Evolutionary conservation across 257 asterid genomes (phyloP), one percentile per base, ranked within the genome.

Genomic region (Capsicum chinense): DNA sequence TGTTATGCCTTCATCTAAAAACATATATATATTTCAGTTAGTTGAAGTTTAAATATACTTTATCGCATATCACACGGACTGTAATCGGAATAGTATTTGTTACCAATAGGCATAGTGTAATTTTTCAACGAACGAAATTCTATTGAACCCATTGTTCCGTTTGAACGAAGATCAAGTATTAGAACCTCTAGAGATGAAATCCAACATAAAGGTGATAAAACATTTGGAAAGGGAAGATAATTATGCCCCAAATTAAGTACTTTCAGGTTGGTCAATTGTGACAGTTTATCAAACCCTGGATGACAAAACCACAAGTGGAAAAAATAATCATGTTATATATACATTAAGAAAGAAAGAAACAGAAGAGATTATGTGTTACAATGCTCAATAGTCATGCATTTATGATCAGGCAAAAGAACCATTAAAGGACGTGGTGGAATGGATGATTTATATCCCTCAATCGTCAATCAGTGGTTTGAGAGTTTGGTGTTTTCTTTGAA

Each of bases 171-270:
- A 59, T 59, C 7, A 59, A 62, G 6, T 62, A 7, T 0, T 62
- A 62, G 17, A 71, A 44, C 79, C 58, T 71, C 58, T 5, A 71
- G 79, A 71, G 79, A 71, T 5, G 79, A 71, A 71, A 71, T 71
- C 58, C 79, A 47, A 71, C 79, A 71, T 11, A 47, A 47, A 47
- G 79, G 9, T 71, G 79, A n/a, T 47, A 71, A 71, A 71, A 71
- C 39, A 71, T 47, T 47, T 71, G 37, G 79, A 47, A 54, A n/a
- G 16, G 33, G 16, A 35, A 59, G 66, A 59, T 17, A 59, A 47
- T 47, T 44, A 19, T 47, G 0, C 58, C 5, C 37, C 39, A 71
- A 44, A 71, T 71, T 58, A 4, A 71, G 58, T 5, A n/a, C 79
- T 71, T 44, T 71, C 39, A 47, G 14, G 58, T 71, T 71, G 16